phyloP scores from a whole-genome alignment of 1,284 basidiomycete species.

The Fomitopsis betulina region DNA sequence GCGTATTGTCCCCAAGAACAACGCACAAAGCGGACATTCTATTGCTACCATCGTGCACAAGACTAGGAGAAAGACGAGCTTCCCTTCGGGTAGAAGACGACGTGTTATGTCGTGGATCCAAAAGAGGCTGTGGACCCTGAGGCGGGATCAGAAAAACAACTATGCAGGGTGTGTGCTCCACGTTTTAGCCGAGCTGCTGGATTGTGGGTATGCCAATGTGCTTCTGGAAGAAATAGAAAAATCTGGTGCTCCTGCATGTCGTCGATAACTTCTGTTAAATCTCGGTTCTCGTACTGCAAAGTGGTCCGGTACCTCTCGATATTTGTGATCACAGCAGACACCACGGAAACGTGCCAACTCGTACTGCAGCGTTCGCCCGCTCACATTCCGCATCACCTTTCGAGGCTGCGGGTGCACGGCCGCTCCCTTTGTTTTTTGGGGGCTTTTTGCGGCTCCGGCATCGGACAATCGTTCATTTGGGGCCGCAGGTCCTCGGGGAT shows the following conservation, averaged over 20 bases:
- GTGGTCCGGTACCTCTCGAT: background rate
- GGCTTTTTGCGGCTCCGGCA: too few relatives aligned
- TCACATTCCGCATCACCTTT: conserved; percentile 96
- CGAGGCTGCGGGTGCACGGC: too few relatives aligned
- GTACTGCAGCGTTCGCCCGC: conserved; percentile 92
- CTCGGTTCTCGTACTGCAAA: conserved; percentile 72
- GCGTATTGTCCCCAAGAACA: background rate
- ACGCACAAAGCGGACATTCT: background rate
- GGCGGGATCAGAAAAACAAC: too few relatives aligned
- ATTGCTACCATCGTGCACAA: background rate
- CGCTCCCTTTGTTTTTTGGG: too few relatives aligned
- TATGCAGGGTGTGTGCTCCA: background rate
- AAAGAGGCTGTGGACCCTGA: too few relatives aligned
- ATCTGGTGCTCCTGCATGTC: conserved; percentile 82
- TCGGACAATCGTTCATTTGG: too few relatives aligned
- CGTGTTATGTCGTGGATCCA: background rate
- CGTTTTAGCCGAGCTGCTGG: conserved; percentile 70
- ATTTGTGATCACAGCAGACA: background rate
- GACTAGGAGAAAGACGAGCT: too few relatives aligned
- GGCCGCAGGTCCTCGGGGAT: conserved; percentile 24
- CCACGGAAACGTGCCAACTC: conserved; percentile 51
- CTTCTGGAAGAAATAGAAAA: conserved; percentile 34
- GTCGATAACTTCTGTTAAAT: conserved; percentile 90
- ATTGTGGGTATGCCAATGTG: conserved; percentile 37
- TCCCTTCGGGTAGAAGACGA: background rate